phyloP scores from a whole-genome alignment of 2,329 filamentous ascomycete genomes.

The Botrytis squamosa region DNA sequence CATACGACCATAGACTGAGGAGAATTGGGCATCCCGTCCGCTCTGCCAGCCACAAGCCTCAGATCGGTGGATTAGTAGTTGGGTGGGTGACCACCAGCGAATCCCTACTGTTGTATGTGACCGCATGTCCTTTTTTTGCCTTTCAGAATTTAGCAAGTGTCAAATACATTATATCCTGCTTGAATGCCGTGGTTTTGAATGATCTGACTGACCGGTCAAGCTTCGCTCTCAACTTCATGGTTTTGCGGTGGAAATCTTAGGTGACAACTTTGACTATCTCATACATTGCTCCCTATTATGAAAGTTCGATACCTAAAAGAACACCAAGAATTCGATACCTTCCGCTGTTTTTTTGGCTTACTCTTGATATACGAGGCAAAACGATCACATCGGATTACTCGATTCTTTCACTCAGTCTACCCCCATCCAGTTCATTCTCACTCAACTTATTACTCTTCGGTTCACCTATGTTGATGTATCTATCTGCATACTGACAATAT shows the following conservation, averaged over 20 bases:
- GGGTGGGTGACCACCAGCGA: constrained; percentile 12
- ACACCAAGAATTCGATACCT: not conserved
- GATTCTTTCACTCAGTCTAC: not conserved
- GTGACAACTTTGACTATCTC: not conserved
- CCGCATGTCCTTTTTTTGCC: not conserved
- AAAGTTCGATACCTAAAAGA: not conserved
- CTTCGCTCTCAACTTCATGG: not conserved
- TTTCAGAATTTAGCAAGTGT: not conserved
- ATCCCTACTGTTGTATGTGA: constrained; percentile 7
- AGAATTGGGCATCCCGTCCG: constrained; percentile 12
- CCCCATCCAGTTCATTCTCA: not conserved
- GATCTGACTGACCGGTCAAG: not conserved
- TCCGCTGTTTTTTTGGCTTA: not conserved
- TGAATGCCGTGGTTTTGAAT: not conserved
- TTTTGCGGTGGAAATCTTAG: not conserved
- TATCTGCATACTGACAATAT: not conserved
- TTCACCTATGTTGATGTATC: not conserved
- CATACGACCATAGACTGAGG: constrained; percentile 1
- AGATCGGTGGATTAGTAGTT: constrained; percentile 9
- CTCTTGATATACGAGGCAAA: not conserved
- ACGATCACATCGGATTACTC: not conserved
- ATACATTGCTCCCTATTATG: not conserved
- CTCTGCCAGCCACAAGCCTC: constrained; percentile 6
- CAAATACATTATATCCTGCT: not conserved
- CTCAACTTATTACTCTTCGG: not conserved